Base-by-base conservation (phyloP, 495 filamentous ascomycete species). In the Pyrenula massariospora region DNA sequence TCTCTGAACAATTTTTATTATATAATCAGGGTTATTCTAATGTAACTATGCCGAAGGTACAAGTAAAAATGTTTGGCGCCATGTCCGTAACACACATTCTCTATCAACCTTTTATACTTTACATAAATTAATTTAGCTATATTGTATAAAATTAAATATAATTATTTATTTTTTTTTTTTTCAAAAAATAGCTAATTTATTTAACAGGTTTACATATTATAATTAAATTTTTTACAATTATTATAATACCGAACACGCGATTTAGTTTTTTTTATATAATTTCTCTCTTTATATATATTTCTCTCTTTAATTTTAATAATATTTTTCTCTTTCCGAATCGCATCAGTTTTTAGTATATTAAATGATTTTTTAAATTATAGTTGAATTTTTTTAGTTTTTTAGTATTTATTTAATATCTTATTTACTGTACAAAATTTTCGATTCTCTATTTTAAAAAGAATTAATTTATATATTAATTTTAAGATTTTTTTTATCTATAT, bases 201-300 rank as follows among this genome's bases (percentile, higher is more conserved):
- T n/a, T n/a, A n/a, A n/a, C n/a, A n/a, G n/a, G n/a, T n/a, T n/a
- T n/a, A n/a, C n/a, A n/a, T n/a, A n/a, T n/a, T n/a, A n/a, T n/a
- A n/a, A n/a, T 48, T 19, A 11, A 11, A 48, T 48, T 48, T 11
- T 19, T 19, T 48, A 48, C 19, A 11, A 11, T 48, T 11, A 11
- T 48, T 19, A 19, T 48, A 11, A 48, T 11, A 19, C 11, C 11
- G 19, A 48, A 48, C 11, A 48, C 11, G 19, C 19, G 11, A 48
- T 48, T 21, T 53, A 22, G 60, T 53, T 42, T 21, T 56, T 1
- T 58, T 53, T 58, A 53, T 58, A 48, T 48, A 23, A 54, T 23
- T 60, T 10, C 47, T 22, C 52, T 47, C 22, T 20, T 49, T 59
- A 12, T 22, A n/a, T n/a, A n/a, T n/a, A n/a, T n/a, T n/a, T n/a